A percentile compares a stretch with the other conserved stretches of the same genome.
Conservation (phyloP, 2,329 filamentous ascomycete species). For the Fusarium sp. region DNA sequence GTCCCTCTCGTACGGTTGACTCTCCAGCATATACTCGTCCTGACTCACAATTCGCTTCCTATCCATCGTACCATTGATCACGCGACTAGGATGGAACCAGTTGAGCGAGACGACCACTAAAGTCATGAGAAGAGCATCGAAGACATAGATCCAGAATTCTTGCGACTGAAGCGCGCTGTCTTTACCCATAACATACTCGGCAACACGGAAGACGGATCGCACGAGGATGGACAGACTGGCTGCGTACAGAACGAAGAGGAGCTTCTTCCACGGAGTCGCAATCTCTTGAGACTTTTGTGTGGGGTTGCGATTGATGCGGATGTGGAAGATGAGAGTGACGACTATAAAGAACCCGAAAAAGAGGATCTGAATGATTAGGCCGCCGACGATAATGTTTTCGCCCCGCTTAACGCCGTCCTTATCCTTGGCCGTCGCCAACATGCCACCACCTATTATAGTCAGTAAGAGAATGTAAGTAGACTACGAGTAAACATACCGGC, state of each 20-base stretch:
- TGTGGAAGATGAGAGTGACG: slow-evolving; percentile 61
- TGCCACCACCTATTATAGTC: slow-evolving; percentile 39
- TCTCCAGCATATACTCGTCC: slow-evolving; percentile 47
- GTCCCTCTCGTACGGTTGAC: slow-evolving; percentile 26
- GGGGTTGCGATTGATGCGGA: slow-evolving; percentile 41
- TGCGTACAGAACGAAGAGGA: slow-evolving; percentile 46
- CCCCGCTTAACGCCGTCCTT: slow-evolving; percentile 52
- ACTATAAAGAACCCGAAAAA: slow-evolving; percentile 67
- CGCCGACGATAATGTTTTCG: slow-evolving; percentile 63
- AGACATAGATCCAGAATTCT: slow-evolving; percentile 54
- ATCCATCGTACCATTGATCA: slow-evolving; percentile 38
- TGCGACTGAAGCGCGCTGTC: slow-evolving; percentile 52
- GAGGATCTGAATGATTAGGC: slow-evolving; percentile 66
- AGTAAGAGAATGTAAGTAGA: not conserved
- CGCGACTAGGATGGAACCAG: slow-evolving; percentile 46
- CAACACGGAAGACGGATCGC: slow-evolving; percentile 56
- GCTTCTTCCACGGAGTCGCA: slow-evolving; percentile 50
- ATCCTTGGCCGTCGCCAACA: slow-evolving; percentile 45
- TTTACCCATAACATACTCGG: slow-evolving; percentile 57
- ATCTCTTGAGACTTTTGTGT: slow-evolving; percentile 36
- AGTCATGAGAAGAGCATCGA: slow-evolving; percentile 55
- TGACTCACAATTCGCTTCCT: slow-evolving; percentile 41
- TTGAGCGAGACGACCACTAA: slow-evolving; percentile 46
- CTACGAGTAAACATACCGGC: slow-evolving; percentile 35
- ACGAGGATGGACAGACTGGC: slow-evolving; percentile 55